phyloP scores from a whole-genome alignment of 1,284 basidiomycete genomes.

The Xanthoconium separans region DNA sequence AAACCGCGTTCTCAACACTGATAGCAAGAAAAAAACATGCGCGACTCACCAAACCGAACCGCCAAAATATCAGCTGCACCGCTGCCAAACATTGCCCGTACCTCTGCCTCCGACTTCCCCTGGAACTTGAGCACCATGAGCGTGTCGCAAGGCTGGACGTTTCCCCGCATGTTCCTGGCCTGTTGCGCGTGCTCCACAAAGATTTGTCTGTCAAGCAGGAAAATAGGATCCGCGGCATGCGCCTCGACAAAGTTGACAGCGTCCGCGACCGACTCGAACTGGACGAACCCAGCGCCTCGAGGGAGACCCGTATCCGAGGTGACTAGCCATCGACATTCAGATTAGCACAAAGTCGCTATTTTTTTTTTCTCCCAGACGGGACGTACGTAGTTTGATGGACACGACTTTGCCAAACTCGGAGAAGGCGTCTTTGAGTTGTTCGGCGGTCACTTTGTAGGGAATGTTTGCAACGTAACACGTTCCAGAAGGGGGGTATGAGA shows the following conservation, averaged over 20 bases:
- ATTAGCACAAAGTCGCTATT: conserved; percentile 3
- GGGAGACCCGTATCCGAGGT: conserved; percentile 34
- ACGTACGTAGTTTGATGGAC: conserved; percentile 36
- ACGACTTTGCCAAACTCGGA: conserved; percentile 36
- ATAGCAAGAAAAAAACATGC: background rate
- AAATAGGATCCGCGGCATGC: conserved; percentile 40
- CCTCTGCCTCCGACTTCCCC: conserved; percentile 23
- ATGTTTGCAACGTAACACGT: conserved; percentile 47
- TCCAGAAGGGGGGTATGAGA: conserved; percentile 20
- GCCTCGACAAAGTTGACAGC: conserved; percentile 38
- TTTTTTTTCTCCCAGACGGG: background rate
- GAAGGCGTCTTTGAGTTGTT: conserved; percentile 39
- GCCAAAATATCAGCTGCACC: conserved; percentile 21
- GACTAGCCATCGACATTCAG: conserved; percentile 7
- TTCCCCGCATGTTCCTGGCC: background rate
- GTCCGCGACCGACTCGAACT: conserved; percentile 37
- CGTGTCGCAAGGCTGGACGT: conserved; percentile 34
- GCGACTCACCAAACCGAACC: conserved; percentile 27
- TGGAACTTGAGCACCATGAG: conserved; percentile 40
- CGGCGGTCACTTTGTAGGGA: conserved; percentile 40
- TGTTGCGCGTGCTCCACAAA: conserved; percentile 36
- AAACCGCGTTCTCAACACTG: conserved; percentile 2
- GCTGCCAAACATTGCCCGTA: conserved; percentile 20
- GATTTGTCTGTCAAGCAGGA: conserved; percentile 43
- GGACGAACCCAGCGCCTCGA: conserved; percentile 46